Conservation (phyloP, 140 eudicot species). For the Anethum foeniculum region DNA sequence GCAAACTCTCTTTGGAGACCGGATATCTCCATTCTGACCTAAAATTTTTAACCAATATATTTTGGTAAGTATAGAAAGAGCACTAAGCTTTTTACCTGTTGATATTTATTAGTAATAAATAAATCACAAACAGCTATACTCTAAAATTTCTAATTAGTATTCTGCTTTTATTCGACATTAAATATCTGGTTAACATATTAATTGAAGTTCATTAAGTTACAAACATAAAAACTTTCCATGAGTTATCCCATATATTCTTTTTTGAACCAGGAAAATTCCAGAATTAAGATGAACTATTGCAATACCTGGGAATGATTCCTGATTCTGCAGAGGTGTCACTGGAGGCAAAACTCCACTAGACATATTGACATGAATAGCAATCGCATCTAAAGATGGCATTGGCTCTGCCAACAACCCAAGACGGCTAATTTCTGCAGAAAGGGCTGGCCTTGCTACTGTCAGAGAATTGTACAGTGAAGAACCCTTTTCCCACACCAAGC, state of each 20-base stretch:
- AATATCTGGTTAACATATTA: not conserved
- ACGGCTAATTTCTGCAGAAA: conserved; percentile 73
- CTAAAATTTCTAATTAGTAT: not conserved
- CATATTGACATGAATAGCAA: conserved; percentile 57
- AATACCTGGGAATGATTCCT: conserved; percentile 58
- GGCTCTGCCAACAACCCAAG: conserved; percentile 93
- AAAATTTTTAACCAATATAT: conserved; percentile 3
- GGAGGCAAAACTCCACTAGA: conserved; percentile 64
- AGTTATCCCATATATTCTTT: not conserved
- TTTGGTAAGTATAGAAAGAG: conserved; percentile 7
- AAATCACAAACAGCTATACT: not conserved
- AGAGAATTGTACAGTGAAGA: conserved; percentile 95
- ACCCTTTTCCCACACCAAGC: conserved; percentile 99
- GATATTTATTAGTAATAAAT: not conserved
- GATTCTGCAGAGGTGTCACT: conserved; percentile 48
- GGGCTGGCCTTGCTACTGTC: conserved; percentile 61
- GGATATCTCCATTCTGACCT: conserved; percentile 68
- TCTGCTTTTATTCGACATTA: not conserved
- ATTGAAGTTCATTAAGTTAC: not conserved
- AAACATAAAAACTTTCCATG: not conserved
- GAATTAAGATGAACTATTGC: not conserved
- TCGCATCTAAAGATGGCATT: conserved; percentile 92
- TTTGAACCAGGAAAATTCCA: not conserved
- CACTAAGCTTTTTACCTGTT: not conserved
- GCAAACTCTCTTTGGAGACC: conserved; percentile 85